Percentiles rank a stretch among this genome's conserved stretches.
Conservation (phyloP, 1,139 yeast species). For the Kazachstania sp. region DNA sequence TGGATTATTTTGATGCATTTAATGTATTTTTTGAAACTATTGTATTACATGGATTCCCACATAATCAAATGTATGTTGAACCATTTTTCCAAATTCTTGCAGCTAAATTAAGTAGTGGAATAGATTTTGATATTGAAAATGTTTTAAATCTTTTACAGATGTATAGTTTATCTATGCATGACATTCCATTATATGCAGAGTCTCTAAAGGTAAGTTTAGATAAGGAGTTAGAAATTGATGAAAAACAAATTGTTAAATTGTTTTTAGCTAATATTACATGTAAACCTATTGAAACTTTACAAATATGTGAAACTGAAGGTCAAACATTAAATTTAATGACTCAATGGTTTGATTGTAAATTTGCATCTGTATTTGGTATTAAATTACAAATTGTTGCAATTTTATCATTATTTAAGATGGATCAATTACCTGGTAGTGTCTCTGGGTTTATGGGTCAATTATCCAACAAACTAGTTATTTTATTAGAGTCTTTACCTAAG, state of each 20-base stretch:
- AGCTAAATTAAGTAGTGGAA: constrained; percentile 32
- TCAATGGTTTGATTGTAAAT: constrained; percentile 55
- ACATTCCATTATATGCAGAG: constrained; percentile 32
- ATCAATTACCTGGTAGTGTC: constrained; percentile 33
- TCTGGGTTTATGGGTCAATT: constrained; percentile 30
- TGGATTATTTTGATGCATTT: constrained; percentile 68
- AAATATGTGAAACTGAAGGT: constrained; percentile 41
- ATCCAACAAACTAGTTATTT: constrained; percentile 40
- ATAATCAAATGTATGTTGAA: constrained; percentile 35
- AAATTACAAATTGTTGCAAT: constrained; percentile 65
- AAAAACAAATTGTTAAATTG: constrained; percentile 43
- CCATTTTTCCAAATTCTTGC: constrained; percentile 25
- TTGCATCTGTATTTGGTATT: constrained; percentile 68
- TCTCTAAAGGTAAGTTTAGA: constrained; percentile 20
- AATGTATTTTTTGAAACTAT: constrained; percentile 69
- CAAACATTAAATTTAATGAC: constrained; percentile 46
- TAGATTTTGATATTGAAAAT: constrained; percentile 36
- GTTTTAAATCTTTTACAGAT: constrained; percentile 34
- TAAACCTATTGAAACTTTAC: constrained; percentile 51
- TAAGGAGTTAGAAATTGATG: constrained; percentile 27
- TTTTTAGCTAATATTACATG: constrained; percentile 59
- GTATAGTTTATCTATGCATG: constrained; percentile 29
- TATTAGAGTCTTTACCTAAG: constrained; percentile 55
- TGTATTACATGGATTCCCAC: constrained; percentile 56
- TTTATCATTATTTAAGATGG: constrained; percentile 38